These are phyloP conservation scores for Kalmusia sp. DNA, from an alignment of 2,329 filamentous ascomycete species.

Conservation along the genomic window DNA sequence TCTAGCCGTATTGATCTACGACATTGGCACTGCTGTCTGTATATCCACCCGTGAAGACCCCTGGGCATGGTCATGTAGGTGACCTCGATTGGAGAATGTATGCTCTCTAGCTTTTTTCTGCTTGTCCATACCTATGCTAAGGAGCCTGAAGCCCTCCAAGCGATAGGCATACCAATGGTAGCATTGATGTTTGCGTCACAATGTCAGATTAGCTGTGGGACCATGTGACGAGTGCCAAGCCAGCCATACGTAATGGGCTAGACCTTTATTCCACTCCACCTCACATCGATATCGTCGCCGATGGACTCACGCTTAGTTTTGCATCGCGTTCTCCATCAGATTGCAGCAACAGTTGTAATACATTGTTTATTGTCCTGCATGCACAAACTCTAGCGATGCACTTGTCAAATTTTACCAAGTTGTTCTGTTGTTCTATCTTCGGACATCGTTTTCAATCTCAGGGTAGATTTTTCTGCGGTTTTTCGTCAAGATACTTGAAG, in stretches of 20 bases:
- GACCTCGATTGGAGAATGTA: too few species aligned
- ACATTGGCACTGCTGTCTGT: too few species aligned
- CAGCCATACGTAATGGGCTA: background rate
- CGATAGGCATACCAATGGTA: too few species aligned
- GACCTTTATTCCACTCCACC: background rate
- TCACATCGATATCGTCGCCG: background rate
- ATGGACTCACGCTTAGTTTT: background rate
- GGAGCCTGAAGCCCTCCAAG: too few species aligned
- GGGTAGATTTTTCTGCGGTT: background rate
- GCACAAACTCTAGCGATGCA: background rate
- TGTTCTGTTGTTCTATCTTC: too few species aligned
- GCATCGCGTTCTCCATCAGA: background rate
- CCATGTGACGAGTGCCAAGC: constrained; percentile 1
- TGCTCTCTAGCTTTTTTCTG: too few species aligned
- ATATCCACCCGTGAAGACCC: too few species aligned
- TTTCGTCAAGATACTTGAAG: background rate
- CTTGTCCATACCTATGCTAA: too few species aligned
- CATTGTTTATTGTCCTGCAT: background rate
- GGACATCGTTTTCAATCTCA: background rate
- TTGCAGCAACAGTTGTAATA: background rate
- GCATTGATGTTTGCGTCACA: too few species aligned
- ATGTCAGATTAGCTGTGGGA: too few species aligned
- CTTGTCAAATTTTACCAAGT: background rate
- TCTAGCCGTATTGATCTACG: too few species aligned
- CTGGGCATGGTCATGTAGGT: too few species aligned